A percentile compares a stretch with the other conserved stretches of the same genome.
phyloP scores from a whole-genome alignment of 495 filamentous ascomycete species.

The Penicillium atrosanguineum region DNA sequence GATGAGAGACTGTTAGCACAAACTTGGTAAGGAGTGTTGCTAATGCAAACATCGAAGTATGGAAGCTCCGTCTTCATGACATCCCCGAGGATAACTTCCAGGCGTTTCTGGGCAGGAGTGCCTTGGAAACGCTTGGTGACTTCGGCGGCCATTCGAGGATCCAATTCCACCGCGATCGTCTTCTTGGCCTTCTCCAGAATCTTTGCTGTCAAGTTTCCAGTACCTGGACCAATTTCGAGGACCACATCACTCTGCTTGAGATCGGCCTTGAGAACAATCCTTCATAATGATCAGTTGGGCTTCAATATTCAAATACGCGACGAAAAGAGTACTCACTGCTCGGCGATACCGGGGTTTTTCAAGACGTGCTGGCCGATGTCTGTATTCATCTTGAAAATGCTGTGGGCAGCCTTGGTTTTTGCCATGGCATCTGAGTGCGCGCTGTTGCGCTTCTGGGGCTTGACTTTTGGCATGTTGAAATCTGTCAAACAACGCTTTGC shows the following conservation, averaged over 20 bases:
- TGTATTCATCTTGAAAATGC: slow-evolving; percentile 86
- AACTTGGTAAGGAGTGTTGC: slow-evolving; percentile 87
- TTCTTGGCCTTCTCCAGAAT: slow-evolving; percentile 85
- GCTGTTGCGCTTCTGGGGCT: slow-evolving; percentile 58
- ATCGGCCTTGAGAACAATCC: slow-evolving; percentile 82
- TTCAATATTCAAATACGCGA: neutral
- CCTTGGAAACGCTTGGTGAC: slow-evolving; percentile 92
- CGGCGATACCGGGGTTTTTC: slow-evolving; percentile 91
- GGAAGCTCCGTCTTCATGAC: slow-evolving; percentile 89
- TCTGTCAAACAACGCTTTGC: too few species aligned
- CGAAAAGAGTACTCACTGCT: slow-evolving; percentile 34
- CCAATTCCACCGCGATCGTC: slow-evolving; percentile 87
- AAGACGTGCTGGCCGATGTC: slow-evolving; percentile 89
- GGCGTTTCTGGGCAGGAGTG: slow-evolving; percentile 70
- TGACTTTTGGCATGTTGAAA: slow-evolving; percentile 32
- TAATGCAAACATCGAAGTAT: slow-evolving; percentile 87
- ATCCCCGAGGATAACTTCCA: slow-evolving; percentile 86
- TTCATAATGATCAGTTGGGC: neutral
- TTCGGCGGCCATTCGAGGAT: slow-evolving; percentile 95
- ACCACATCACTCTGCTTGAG: slow-evolving; percentile 87
- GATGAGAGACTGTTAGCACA: neutral
- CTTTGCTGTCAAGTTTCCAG: slow-evolving; percentile 83
- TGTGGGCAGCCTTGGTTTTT: slow-evolving; percentile 60
- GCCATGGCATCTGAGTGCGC: slow-evolving; percentile 43
- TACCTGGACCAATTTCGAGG: slow-evolving; percentile 74